These are phyloP conservation scores for Hyaloscypha bicolor DNA, from an alignment of 495 filamentous ascomycete species.

Conservation along the genomic window DNA sequence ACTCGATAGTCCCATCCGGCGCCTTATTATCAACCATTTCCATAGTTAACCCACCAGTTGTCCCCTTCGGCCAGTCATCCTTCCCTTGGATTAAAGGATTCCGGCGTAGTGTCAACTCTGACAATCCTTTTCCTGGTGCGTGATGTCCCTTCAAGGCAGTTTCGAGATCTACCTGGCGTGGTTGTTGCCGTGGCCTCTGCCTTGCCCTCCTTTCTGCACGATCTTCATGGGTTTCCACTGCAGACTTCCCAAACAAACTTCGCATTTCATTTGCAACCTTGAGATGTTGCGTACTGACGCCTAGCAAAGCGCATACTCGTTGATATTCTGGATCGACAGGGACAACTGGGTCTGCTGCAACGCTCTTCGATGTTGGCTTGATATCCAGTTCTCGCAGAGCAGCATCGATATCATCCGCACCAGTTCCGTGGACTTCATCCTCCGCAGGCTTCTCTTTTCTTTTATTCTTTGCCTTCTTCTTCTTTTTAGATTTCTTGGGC, in stretches of 20 bases:
- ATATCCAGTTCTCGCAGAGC: slow-evolving; percentile 69
- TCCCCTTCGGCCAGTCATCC: slow-evolving; percentile 83
- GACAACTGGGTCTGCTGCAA: slow-evolving; percentile 21
- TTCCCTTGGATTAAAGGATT: slow-evolving; percentile 90
- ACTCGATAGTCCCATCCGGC: slow-evolving; percentile 58
- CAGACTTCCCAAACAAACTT: slow-evolving; percentile 82
- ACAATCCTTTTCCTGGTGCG: slow-evolving; percentile 62
- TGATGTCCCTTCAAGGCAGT: slow-evolving; percentile 67
- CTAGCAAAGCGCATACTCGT: slow-evolving; percentile 60
- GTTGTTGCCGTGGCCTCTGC: slow-evolving; percentile 47
- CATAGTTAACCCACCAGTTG: slow-evolving; percentile 86
- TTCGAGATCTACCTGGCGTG: slow-evolving; percentile 65
- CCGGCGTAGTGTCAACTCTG: slow-evolving; percentile 67
- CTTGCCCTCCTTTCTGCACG: slow-evolving; percentile 46
- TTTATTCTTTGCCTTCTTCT: slow-evolving; percentile 60
- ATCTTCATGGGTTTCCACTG: slow-evolving; percentile 60
- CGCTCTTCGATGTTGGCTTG: slow-evolving; percentile 10
- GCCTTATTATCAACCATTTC: slow-evolving; percentile 57
- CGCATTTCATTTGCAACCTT: slow-evolving; percentile 94
- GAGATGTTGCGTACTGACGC: slow-evolving; percentile 76
- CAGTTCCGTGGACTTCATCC: slow-evolving; percentile 45
- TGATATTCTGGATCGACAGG: slow-evolving; percentile 36
- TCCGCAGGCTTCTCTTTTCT: slow-evolving; percentile 35
- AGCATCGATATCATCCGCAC: slow-evolving; percentile 79
- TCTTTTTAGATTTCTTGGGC: slow-evolving; percentile 58